These are phyloP conservation scores for Triangularia setosa DNA, from an alignment of 2,329 filamentous ascomycete species.

Conservation along the genomic window DNA sequence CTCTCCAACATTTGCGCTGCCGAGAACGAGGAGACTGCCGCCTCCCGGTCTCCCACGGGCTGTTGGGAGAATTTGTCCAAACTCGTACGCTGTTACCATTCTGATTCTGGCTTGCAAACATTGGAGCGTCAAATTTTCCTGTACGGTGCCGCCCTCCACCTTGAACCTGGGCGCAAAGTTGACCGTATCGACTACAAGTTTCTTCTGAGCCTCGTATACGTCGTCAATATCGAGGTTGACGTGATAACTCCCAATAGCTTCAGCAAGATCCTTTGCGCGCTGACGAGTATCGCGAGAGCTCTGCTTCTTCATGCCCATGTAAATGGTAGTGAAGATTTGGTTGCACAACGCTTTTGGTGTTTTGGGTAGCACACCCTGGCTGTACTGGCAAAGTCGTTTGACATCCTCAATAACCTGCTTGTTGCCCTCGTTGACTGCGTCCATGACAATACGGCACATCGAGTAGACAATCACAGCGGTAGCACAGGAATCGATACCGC, in stretches of 20 bases:
- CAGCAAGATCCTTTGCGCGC: conserved; percentile 58
- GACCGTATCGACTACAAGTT: conserved; percentile 55
- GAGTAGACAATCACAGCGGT: conserved; percentile 37
- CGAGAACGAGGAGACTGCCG: conserved; percentile 62
- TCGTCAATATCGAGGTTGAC: conserved; percentile 70
- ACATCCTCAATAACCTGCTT: conserved; percentile 37
- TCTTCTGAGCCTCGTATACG: conserved; percentile 57
- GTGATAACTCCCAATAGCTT: conserved; percentile 67
- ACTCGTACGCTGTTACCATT: conserved; percentile 59
- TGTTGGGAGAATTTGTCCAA: conserved; percentile 60
- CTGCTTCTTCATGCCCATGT: conserved; percentile 68
- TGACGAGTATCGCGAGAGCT: conserved; percentile 62
- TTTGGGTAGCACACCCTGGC: conserved; percentile 39
- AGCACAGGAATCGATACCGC: conserved; percentile 56
- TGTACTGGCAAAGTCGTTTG: conserved; percentile 34
- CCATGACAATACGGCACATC: conserved; percentile 55
- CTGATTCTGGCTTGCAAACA: conserved; percentile 64
- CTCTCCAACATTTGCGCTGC: conserved; percentile 61
- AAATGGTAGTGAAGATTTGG: conserved; percentile 51
- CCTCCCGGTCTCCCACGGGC: conserved; percentile 52
- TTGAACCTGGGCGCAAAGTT: conserved; percentile 54
- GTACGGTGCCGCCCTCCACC: conserved; percentile 57
- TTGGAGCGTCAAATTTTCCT: conserved; percentile 63
- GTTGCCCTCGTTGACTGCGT: conserved; percentile 45
- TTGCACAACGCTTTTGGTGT: conserved; percentile 57